Evolutionary conservation across 2,329 filamentous ascomycete species (phyloP), one percentile per base, ranked within the genome.

Genomic region (Clonostachys rosea): DNA sequence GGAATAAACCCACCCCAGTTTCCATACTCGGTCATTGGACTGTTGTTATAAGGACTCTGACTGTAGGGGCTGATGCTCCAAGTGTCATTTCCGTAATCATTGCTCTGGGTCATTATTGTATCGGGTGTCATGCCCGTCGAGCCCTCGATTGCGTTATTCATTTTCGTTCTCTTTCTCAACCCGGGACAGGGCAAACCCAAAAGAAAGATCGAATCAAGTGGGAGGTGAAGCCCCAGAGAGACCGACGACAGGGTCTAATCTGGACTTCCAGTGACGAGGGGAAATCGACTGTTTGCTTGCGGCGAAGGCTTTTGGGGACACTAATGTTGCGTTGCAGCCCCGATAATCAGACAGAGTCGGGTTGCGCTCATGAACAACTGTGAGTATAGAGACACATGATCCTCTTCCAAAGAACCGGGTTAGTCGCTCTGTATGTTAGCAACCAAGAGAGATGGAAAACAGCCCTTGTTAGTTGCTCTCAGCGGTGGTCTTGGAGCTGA

Each of bases 11-110:
- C 47, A 17, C 74, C 58, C 47, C 47, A 48, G 40, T 43, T 18
- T 49, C 75, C 71, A 60, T 88, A 90, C 55, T 88, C 86, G 39
- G 82, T 74, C 67, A 89, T 81, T 20, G 84, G 61, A 33, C 64
- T 81, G 48, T 63, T 56, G 45, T 56, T 60, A 49, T 69, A 69
- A 2, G 66, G 62, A 37, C 85, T 86, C 51, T 85, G 81, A 55
- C 83, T 82, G 58, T 89, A 87, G 13, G 82, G 65, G 52, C 68
- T 74, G 58, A 83, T 76, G 57, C 76, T 75, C 81, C 81, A 83
- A 58, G 66, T 68, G 50, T 78, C 72, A 59, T 65, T 69, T 50
- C 65, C 49, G 47, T 65, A 66, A 39, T 55, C 56, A 45, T 57
- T 56, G 50, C 55, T 60, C 44, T 59, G 60, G 42, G 60, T 53